Base-by-base conservation (phyloP, 371 early-diverging fungal genomes). In the Cokeromyces recurvatus region DNA sequence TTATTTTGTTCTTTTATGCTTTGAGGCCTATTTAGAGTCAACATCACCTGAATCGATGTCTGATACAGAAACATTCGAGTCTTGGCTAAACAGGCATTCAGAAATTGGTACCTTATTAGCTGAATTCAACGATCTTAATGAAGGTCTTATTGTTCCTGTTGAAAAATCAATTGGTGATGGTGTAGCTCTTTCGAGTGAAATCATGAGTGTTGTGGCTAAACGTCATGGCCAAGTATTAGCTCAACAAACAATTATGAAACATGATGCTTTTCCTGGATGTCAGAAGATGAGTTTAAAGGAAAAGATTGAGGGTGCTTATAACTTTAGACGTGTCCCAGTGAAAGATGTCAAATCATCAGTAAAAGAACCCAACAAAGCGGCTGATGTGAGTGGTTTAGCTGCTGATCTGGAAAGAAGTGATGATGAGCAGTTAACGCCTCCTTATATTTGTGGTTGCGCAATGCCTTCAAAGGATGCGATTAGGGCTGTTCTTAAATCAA, bases 391-490 rank as follows among this genome's bases (percentile, higher is more conserved):
- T 11, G 62, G 55, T 2, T 34, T 55, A 10, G 44, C 31, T 23
- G 53, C 55, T 5, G 54, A 58, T 39, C 16, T 50, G n/a, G 46
- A 57, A 4, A 24, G 40, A 6, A 32, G 20, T 5, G 58, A 53
- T 15, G 46, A 50, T 22, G 46, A 35, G 3, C n/a, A 32, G 1
- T 7, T 47, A n/a, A 15, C 15, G 9, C 59, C 73, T 1, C 73
- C 73, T 5, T 72, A 55, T 51, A 69, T 84, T 16, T 81, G 67
- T 42, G 86, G 86, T 9, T 70, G 78, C 46, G 85, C 78, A 4
- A 83, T 82, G 84, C 85, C 85, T 4, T 72, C 77, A 8, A 81
- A 74, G 41, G 76, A 79, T 39, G 85, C 74, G 1, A 81, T 86
- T 31, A 65, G 64, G 42, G 52, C 57, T 0, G 74, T 82, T 0